A percentile compares a stretch with the other conserved stretches of the same genome.
Evolutionary conservation across 352 stramenopile species (phyloP).

Genomic region (Blastocystis hominis): DNA sequence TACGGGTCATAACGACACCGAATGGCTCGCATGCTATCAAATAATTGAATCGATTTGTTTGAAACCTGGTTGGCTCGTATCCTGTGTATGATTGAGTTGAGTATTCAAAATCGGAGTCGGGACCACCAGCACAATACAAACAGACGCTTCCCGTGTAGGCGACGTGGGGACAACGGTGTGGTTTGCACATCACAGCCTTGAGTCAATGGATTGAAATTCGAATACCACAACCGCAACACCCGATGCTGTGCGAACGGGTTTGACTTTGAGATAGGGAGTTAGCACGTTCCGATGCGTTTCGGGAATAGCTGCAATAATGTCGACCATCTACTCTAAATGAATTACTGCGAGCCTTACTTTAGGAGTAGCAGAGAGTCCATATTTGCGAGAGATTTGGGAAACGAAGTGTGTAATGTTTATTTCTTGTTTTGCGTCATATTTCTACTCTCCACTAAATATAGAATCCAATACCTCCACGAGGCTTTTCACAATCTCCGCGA

Average conservation of each 20-base stretch:
- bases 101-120: slow-evolving; percentile 93
- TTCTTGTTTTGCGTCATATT: slow-evolving; percentile 55
- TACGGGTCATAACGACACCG: slow-evolving; percentile 85
- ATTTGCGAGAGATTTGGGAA: slow-evolving; percentile 50
- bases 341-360: background rate
- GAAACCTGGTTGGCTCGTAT: slow-evolving; percentile 79
- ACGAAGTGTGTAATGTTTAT: slow-evolving; percentile 57
- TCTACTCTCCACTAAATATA: background rate
- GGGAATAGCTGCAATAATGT: slow-evolving; percentile 86
- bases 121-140: slow-evolving; percentile 86
- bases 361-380: slow-evolving; percentile 45
- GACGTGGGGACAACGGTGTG: slow-evolving; percentile 90
- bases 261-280: slow-evolving; percentile 81
- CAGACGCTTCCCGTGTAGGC: slow-evolving; percentile 89
- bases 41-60: background rate
- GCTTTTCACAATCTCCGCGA: slow-evolving; percentile 52
- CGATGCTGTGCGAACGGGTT: slow-evolving; percentile 83
- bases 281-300: slow-evolving; percentile 80
- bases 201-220: slow-evolving; percentile 53
- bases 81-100: slow-evolving; percentile 88
- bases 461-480: background rate
- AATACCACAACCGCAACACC: slow-evolving; percentile 81
- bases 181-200: slow-evolving; percentile 86
- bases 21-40: slow-evolving; percentile 81
- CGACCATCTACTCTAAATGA: slow-evolving; percentile 69